A percentile compares a stretch with the other conserved stretches of the same genome.
Evolutionary conservation across 2,329 filamentous ascomycete species (phyloP).

Genomic region (Paraphaeosphaeria sporulosa): DNA sequence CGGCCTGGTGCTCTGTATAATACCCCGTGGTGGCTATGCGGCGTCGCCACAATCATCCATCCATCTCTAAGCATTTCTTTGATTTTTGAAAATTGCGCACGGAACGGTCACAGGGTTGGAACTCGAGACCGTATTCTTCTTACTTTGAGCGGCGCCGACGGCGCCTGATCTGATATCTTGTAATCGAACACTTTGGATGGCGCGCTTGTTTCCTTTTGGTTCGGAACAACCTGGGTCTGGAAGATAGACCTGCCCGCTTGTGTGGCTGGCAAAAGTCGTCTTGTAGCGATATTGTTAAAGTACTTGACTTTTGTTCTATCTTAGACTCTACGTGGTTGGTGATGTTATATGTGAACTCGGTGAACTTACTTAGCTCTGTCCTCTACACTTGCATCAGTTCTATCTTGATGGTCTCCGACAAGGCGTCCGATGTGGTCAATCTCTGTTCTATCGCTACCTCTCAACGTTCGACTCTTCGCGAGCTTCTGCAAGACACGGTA

Average conservation of each 20-base stretch:
- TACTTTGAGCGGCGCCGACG: slow-evolving; percentile 4
- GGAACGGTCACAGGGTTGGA: background rate
- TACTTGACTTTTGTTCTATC: background rate
- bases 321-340: background rate
- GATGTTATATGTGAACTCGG: background rate
- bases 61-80: slow-evolving; percentile 17
- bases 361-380: background rate
- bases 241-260: background rate
- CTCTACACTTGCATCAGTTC: background rate
- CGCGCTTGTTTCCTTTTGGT: background rate
- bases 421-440: no score
- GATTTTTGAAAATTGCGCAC: slow-evolving; percentile 11
- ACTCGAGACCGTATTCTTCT: slow-evolving; percentile 1
- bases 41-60: slow-evolving; percentile 11
- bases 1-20: slow-evolving; percentile 32
- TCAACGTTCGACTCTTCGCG: no score
- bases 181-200: slow-evolving; percentile 4
- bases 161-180: slow-evolving; percentile 10
- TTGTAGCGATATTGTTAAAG: slow-evolving; percentile 7
- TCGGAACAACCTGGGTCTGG: background rate
- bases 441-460: no score
- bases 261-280: background rate
- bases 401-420: background rate
- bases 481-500: no score
- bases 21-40: slow-evolving; percentile 26